Conservation (phyloP, 306 rosid species). For the Vicia villosa region DNA sequence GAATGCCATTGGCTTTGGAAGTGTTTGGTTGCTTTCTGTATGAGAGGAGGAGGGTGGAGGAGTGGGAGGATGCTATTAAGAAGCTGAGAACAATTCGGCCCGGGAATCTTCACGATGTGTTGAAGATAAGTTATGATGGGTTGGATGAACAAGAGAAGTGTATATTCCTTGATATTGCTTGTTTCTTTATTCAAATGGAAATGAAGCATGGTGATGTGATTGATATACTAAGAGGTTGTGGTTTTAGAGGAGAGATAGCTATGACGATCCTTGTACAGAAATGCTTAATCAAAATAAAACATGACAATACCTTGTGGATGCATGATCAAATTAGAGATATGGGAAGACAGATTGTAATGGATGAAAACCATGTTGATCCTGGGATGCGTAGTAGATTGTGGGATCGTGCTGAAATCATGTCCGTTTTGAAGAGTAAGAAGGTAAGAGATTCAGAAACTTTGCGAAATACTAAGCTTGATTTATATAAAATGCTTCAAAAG, state of each 20-base stretch:
- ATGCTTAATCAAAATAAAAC: conserved; percentile 56
- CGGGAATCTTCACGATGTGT: conserved; percentile 52
- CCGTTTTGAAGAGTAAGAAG: conserved; percentile 47
- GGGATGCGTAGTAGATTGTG: conserved; percentile 64
- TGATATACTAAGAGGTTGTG: conserved; percentile 63
- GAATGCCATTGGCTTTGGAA: conserved; percentile 72
- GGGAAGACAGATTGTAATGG: conserved; percentile 64
- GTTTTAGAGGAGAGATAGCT: conserved; percentile 53
- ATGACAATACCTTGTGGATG: conserved; percentile 49
- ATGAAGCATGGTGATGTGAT: conserved; percentile 50
- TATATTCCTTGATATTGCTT: conserved; percentile 66
- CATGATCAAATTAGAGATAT: conserved; percentile 75
- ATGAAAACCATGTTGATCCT: conserved; percentile 39
- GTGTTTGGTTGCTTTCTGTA: conserved; percentile 61
- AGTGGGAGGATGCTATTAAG: conserved; percentile 53
- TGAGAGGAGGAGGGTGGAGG: conserved; percentile 47
- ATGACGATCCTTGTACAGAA: conserved; percentile 43
- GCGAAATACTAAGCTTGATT: neutral
- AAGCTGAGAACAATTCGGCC: conserved; percentile 52
- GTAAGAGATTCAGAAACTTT: conserved; percentile 30
- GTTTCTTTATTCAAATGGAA: conserved; percentile 50
- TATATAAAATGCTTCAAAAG: neutral
- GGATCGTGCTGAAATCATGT: conserved; percentile 55
- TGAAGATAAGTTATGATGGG: conserved; percentile 57
- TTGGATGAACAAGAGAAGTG: conserved; percentile 53